Conservation (phyloP, 805 yeast species). For the Metschnikowia koreensis region DNA sequence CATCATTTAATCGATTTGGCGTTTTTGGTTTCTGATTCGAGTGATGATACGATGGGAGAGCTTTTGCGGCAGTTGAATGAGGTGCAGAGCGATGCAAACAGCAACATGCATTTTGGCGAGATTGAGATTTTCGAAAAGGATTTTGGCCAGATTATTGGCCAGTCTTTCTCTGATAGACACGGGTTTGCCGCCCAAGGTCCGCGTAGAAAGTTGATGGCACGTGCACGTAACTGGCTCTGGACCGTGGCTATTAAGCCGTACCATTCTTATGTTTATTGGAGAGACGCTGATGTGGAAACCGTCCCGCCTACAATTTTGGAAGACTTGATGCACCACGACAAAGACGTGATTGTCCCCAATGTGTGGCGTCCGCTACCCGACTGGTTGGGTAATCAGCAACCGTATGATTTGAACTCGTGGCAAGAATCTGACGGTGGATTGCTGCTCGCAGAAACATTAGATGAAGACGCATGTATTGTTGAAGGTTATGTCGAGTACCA, state of each 20-base stretch:
- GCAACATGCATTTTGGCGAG: constrained; percentile 67
- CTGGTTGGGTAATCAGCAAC: constrained; percentile 82
- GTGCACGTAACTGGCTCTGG: constrained; percentile 92
- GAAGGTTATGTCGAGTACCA: constrained; percentile 98
- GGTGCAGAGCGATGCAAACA: constrained; percentile 66
- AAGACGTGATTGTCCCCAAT: constrained; percentile 92
- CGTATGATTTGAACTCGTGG: constrained; percentile 84
- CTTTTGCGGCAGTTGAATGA: constrained; percentile 55
- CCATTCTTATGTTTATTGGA: constrained; percentile 96
- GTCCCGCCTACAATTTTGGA: constrained; percentile 81
- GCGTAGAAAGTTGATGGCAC: constrained; percentile 90
- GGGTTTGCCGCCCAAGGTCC: constrained; percentile 97
- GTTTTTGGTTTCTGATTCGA: constrained; percentile 85
- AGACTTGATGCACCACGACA: constrained; percentile 87
- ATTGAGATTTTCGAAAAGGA: constrained; percentile 89
- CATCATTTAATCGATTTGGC: constrained; percentile 80
- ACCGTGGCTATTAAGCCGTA: constrained; percentile 84
- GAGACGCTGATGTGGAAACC: constrained; percentile 96
- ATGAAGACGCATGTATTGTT: constrained; percentile 94
- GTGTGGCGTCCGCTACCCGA: constrained; percentile 90
- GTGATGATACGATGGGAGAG: constrained; percentile 79
- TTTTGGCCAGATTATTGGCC: constrained; percentile 91
- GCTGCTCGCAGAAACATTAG: constrained; percentile 69
- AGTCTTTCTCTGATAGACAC: constrained; percentile 88
- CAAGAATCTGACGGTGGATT: constrained; percentile 81